Evolutionary conservation across 495 filamentous ascomycete species (phyloP).

Genomic region (Aspergillus biplanus): DNA sequence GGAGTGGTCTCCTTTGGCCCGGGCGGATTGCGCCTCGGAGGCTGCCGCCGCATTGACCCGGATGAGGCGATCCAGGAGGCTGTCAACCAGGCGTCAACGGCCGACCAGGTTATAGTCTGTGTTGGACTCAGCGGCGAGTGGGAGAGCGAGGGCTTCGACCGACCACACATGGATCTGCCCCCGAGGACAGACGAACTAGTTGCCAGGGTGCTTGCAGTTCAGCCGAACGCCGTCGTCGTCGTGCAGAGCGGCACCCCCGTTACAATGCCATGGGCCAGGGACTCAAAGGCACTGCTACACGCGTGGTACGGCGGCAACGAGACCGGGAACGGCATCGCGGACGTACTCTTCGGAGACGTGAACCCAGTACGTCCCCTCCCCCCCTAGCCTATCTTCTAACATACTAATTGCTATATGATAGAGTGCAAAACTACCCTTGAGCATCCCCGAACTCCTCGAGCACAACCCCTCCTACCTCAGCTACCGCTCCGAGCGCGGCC

Average conservation of each 20-base stretch:
- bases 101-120: slow-evolving; percentile 72
- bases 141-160: slow-evolving; percentile 83
- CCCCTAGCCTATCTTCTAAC: background rate
- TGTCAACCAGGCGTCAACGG: slow-evolving; percentile 58
- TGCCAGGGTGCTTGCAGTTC: slow-evolving; percentile 63
- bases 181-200: slow-evolving; percentile 72
- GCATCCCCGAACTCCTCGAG: slow-evolving; percentile 62
- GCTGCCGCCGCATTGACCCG: slow-evolving; percentile 62
- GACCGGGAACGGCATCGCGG: slow-evolving; percentile 59
- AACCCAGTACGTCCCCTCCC: slow-evolving; percentile 38
- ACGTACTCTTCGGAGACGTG: slow-evolving; percentile 50
- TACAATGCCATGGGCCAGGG: slow-evolving; percentile 75
- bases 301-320: slow-evolving; percentile 68
- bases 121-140: slow-evolving; percentile 80
- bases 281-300: slow-evolving; percentile 67
- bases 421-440: slow-evolving; percentile 58
- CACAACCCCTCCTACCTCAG: slow-evolving; percentile 74
- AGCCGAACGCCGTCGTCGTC: slow-evolving; percentile 72
- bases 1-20: slow-evolving; percentile 55
- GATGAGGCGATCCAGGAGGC: slow-evolving; percentile 65
- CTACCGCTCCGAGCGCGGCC: slow-evolving; percentile 70
- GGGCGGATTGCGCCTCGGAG: slow-evolving; percentile 76
- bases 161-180: slow-evolving; percentile 73
- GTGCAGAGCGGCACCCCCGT: slow-evolving; percentile 82
- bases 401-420: background rate